Base-by-base conservation (phyloP, 306 rosid genomes). In the Cucurbita pepo region DNA sequence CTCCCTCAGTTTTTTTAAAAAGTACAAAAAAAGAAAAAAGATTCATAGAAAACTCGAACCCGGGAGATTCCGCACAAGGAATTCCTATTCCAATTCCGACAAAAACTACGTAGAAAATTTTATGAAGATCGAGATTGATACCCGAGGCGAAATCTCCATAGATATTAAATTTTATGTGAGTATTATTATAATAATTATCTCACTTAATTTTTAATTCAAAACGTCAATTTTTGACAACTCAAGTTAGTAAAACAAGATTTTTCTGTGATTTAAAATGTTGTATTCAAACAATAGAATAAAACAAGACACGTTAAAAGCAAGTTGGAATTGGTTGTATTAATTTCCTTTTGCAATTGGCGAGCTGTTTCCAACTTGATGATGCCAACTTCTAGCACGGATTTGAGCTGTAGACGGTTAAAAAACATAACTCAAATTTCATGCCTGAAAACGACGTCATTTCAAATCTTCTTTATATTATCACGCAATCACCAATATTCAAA, bases 311-410 rank as follows among this genome's bases (percentile, higher is more conserved):
- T 60, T 60, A 60, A 37, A 60, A 60, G 41, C 10, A 12, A 66
- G 73, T 67, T 67, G 73, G 73, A 67, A 67, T 19, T 67, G 13
- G 73, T 47, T 67, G 73, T 67, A 22, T 67, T 12, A 0, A 48
- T 47, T 22, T 57, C 44, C 25, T 22, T 69, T 69, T 69, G 73
- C 13, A 47, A 69, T 13, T 48, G 73, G 57, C 72, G 50, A 48
- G 73, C 45, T 69, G 73, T 13, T 69, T 69, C 73, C 58, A 69
- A 69, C 73, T 69, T 69, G 14, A 69, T 25, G 57, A 69, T 69
- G 41, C 44, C 44, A 25, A 22, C 14, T 69, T 48, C 58, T 47
- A 37, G 15, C 56, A 69, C 14, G 25, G 73, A 8, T 13, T 69
- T 69, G 56, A 69, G 73, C 73, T 30, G 73, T 69, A 8, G 18